Conservation (phyloP, 1,139 yeast genomes). For the Suhomyces bolitotheri region DNA sequence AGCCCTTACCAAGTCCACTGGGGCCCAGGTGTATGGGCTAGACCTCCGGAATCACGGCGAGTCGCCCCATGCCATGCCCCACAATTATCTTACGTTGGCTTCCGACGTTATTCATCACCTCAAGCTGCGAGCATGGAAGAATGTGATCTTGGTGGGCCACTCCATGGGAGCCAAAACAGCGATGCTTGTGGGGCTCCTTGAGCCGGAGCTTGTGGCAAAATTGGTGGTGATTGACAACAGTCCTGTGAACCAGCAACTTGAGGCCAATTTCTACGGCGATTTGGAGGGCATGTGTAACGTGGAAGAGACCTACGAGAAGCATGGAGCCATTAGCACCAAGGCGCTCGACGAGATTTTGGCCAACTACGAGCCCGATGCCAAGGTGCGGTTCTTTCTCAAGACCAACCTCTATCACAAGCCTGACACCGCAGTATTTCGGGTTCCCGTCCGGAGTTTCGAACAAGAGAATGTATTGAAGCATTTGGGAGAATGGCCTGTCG, state of each 20-base stretch:
- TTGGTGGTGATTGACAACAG: conserved; percentile 52
- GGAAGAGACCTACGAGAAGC: conserved; percentile 18
- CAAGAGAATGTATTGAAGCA: conserved; percentile 29
- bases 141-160: conserved; percentile 45
- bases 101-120: conserved; percentile 42
- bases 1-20: conserved; percentile 29
- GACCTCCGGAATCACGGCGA: conserved; percentile 59
- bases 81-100: conserved; percentile 43
- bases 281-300: conserved; percentile 37
- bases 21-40: conserved; percentile 38
- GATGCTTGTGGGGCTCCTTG: conserved; percentile 43
- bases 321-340: not conserved
- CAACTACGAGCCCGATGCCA: conserved; percentile 25
- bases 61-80: conserved; percentile 46
- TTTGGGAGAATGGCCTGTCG: conserved; percentile 47
- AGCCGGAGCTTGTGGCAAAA: conserved; percentile 39
- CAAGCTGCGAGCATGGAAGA: conserved; percentile 23
- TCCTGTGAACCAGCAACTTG: conserved; percentile 36
- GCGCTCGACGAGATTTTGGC: conserved; percentile 21
- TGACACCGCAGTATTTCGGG: conserved; percentile 24
- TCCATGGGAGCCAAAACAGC: conserved; percentile 58
- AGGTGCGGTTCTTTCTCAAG: conserved; percentile 31
- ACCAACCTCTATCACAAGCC: conserved; percentile 27
- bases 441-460: conserved; percentile 27
- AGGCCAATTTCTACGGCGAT: conserved; percentile 25